Conservation (phyloP, 2,329 filamentous ascomycete species). For the Pseudodiploospora longispora region DNA sequence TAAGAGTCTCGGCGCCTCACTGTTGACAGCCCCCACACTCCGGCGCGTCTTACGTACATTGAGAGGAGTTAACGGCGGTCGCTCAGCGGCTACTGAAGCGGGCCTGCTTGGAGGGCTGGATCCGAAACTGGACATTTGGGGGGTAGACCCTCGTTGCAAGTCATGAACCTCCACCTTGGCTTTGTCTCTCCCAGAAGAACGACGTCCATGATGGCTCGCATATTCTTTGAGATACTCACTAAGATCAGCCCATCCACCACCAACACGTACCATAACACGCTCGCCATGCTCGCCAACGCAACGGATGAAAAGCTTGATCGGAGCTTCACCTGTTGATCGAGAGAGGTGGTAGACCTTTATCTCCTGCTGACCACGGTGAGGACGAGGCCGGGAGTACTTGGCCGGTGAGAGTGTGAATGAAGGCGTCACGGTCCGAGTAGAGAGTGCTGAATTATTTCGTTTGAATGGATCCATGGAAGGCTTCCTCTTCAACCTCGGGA, state of each 20-base stretch:
- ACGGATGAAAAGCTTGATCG: conserved; percentile 90
- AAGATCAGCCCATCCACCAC: conserved; percentile 95
- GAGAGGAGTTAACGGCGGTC: conserved; percentile 39
- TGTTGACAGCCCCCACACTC: conserved; percentile 29
- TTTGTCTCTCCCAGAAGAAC: conserved; percentile 38
- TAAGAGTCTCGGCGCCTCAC: conserved; percentile 20
- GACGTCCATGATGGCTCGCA: conserved; percentile 81
- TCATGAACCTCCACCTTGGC: conserved; percentile 54
- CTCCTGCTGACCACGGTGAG: conserved; percentile 53
- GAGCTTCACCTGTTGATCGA: conserved; percentile 71
- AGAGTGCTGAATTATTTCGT: conserved; percentile 43
- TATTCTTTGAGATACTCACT: conserved; percentile 94
- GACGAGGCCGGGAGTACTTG: conserved; percentile 40
- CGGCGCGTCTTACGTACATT: conserved; percentile 46
- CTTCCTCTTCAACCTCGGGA: conserved; percentile 38
- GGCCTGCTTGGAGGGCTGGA: conserved; percentile 36
- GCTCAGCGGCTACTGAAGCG: conserved; percentile 29
- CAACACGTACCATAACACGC: conserved; percentile 94
- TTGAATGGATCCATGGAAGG: conserved; percentile 34
- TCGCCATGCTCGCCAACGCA: conserved; percentile 85
- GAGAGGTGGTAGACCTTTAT: conserved; percentile 91
- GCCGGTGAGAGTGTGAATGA: conserved; percentile 64
- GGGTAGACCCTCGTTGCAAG: conserved; percentile 25
- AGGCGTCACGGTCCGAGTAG: conserved; percentile 52
- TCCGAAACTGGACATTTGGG: conserved; percentile 21